phyloP scores from a whole-genome alignment of 768 basidiomycete genomes.

The Cystobasidium onofrii region DNA sequence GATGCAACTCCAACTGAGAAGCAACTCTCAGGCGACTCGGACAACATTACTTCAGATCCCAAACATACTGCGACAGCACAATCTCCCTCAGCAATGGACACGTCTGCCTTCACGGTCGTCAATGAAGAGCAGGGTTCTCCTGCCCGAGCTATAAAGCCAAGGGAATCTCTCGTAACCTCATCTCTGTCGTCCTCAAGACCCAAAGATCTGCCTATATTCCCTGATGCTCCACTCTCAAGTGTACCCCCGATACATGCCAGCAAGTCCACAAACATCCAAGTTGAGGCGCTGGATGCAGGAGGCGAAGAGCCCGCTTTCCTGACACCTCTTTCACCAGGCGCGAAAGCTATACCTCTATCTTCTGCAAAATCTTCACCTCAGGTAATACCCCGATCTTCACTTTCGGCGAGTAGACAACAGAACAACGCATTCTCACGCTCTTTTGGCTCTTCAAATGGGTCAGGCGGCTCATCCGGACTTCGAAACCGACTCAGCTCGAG shows the following conservation, averaged over 20 bases:
- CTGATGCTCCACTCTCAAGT: background rate
- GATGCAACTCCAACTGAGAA: background rate
- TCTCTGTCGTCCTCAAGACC: background rate
- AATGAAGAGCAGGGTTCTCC: background rate
- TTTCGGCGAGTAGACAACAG: background rate
- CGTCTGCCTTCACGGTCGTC: background rate
- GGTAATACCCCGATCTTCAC: background rate
- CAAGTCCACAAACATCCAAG: background rate
- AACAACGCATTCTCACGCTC: background rate
- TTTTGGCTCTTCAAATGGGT: conserved; percentile 6
- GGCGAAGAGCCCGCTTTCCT: conserved; percentile 2
- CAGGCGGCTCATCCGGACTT: background rate
- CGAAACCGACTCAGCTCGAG: background rate
- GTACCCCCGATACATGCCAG: too few species aligned
- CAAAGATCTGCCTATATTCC: background rate
- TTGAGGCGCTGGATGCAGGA: background rate
- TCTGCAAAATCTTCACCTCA: background rate
- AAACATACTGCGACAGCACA: too few species aligned
- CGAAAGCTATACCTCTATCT: background rate
- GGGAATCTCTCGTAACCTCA: background rate
- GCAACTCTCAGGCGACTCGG: background rate
- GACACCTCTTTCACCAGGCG: background rate
- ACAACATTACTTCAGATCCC: background rate
- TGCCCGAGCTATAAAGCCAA: background rate
- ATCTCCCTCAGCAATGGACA: background rate